Percentiles rank a stretch among this genome's conserved stretches.
These are phyloP conservation scores for Lactarius hengduanensis DNA, from an alignment of 768 basidiomycete genomes.

Conservation along the genomic window DNA sequence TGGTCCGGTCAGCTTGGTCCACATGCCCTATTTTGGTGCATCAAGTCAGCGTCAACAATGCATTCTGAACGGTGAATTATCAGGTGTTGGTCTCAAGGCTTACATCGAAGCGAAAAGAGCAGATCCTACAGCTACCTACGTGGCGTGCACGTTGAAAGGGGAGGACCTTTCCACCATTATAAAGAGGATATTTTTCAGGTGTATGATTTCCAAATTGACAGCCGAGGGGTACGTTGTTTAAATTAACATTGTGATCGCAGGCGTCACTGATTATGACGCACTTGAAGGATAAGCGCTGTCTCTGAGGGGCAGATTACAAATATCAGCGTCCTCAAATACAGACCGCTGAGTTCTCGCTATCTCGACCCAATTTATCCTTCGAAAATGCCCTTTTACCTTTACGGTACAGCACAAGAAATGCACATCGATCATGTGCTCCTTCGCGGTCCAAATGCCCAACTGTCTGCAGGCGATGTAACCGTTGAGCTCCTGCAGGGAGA, in stretches of 20 bases:
- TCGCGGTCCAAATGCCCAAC: constrained; percentile 30
- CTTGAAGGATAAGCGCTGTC: constrained; percentile 20
- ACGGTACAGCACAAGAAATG: constrained; percentile 34
- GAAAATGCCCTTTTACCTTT: constrained; percentile 43
- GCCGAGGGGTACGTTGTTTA: constrained; percentile 14
- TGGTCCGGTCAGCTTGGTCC: constrained; percentile 36
- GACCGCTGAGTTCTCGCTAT: constrained; percentile 33
- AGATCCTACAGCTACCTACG: constrained; percentile 29
- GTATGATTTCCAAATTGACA: constrained; percentile 25
- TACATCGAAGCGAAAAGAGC: constrained; percentile 28
- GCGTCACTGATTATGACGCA: not conserved
- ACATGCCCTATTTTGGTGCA: constrained; percentile 39
- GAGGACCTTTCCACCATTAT: constrained; percentile 24
- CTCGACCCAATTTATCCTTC: constrained; percentile 36
- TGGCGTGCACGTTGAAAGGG: constrained; percentile 29
- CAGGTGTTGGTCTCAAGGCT: constrained; percentile 22
- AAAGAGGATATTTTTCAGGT: constrained; percentile 7
- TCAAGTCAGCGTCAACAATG: constrained; percentile 41
- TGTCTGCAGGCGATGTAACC: constrained; percentile 27
- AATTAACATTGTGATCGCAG: not conserved
- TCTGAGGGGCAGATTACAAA: constrained; percentile 30
- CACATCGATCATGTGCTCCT: constrained; percentile 40
- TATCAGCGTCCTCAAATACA: constrained; percentile 37
- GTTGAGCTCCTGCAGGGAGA: constrained; percentile 22
- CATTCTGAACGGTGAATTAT: constrained; percentile 37